Evolutionary conservation across 2,329 filamentous ascomycete genomes (phyloP).

Genomic region (Claviceps spartinae): DNA sequence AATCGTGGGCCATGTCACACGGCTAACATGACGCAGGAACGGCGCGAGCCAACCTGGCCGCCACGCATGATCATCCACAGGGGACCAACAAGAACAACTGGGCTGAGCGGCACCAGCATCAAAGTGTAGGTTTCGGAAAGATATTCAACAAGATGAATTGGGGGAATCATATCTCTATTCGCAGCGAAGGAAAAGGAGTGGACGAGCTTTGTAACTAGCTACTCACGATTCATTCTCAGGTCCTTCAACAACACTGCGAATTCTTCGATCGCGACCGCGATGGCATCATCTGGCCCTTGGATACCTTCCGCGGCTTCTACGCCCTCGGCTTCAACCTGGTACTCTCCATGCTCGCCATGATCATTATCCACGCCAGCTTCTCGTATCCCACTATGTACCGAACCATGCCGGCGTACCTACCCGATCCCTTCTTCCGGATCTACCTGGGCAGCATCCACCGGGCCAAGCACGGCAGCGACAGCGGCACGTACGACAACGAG

Average conservation of each 20-base stretch:
- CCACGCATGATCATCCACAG: conserved; percentile 19
- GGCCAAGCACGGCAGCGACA: conserved; percentile 33
- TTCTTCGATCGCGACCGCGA: conserved; percentile 29
- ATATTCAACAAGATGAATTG: background rate
- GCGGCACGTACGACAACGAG: conserved; percentile 31
- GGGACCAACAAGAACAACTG: conserved; percentile 21
- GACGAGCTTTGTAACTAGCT: background rate
- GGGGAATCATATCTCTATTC: background rate
- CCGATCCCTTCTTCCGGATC: conserved; percentile 25
- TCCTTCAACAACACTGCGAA: conserved; percentile 24
- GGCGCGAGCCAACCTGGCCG: conserved; percentile 21
- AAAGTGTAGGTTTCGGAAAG: conserved; percentile 13
- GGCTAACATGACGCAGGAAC: conserved; percentile 12
- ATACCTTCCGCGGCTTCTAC: conserved; percentile 27
- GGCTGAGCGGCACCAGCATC: conserved; percentile 16
- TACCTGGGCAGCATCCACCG: conserved; percentile 26
- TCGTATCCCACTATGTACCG: conserved; percentile 33
- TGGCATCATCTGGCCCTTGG: conserved; percentile 23
- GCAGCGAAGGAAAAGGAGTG: background rate
- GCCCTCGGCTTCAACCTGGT: conserved; percentile 25
- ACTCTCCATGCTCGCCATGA: conserved; percentile 23
- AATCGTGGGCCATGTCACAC: no score
- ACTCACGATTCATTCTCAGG: background rate
- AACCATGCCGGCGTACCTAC: conserved; percentile 22
- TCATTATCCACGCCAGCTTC: conserved; percentile 29